Evolutionary conservation across 2,329 filamentous ascomycete species (phyloP).

Genomic region (Epichloe gansuensis): DNA sequence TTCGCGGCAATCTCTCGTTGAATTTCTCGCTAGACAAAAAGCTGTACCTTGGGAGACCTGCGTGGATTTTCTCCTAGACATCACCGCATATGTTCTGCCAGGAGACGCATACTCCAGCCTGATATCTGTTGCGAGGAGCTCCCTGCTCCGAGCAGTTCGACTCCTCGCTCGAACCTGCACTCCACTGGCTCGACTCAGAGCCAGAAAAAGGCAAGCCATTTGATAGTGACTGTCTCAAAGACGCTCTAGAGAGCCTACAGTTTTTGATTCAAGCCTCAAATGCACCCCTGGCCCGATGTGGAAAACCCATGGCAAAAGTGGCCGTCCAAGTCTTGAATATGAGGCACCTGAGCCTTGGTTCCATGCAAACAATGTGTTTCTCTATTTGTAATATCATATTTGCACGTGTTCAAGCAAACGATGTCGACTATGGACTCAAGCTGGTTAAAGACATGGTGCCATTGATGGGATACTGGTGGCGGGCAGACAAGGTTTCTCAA

Average conservation of each 20-base stretch:
- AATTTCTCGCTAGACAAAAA: conserved; percentile 52
- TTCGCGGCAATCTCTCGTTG: conserved; percentile 62
- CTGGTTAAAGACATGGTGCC: conserved; percentile 53
- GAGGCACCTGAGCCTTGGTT: conserved; percentile 44
- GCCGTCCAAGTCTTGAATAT: conserved; percentile 50
- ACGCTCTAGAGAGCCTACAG: conserved; percentile 49
- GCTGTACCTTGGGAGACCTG: conserved; percentile 55
- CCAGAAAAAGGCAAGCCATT: conserved; percentile 15
- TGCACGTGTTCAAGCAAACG: conserved; percentile 53
- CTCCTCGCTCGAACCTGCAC: conserved; percentile 16
- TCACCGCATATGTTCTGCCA: conserved; percentile 38
- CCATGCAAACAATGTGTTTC: conserved; percentile 61
- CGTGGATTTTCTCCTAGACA: conserved; percentile 57
- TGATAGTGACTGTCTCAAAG: conserved; percentile 23
- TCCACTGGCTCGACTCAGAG: conserved; percentile 19
- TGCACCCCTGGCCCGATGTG: conserved; percentile 49
- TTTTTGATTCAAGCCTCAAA: conserved; percentile 53
- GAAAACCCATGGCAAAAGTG: conserved; percentile 41
- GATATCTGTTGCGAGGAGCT: conserved; percentile 13
- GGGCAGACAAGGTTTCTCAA: conserved; percentile 50
- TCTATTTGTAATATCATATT: conserved; percentile 63
- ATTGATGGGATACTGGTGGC: conserved; percentile 66
- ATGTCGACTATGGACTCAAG: conserved; percentile 47
- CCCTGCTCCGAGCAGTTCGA: conserved; percentile 30
- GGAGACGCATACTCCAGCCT: conserved; percentile 20